Conservation (phyloP, 23 red algal genomes). For the Gracilaria vermiculophylla region DNA sequence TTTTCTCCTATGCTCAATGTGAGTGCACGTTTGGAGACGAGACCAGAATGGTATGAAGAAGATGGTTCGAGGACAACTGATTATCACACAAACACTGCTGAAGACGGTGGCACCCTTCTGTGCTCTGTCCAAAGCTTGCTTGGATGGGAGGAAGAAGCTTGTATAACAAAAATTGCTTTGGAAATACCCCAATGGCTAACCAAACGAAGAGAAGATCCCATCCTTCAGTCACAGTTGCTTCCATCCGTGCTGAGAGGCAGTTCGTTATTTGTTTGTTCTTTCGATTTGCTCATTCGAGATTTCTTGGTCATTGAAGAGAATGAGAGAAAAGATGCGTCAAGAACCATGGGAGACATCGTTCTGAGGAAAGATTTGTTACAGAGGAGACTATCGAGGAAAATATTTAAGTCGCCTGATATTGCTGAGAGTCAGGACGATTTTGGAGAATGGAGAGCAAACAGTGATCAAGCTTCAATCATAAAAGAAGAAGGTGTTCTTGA, state of each 20-base stretch:
- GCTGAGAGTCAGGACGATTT: conserved; percentile 25
- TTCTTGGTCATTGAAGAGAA: not conserved
- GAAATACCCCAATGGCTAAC: conserved; percentile 50
- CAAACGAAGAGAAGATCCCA: conserved; percentile 20
- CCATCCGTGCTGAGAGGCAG: conserved; percentile 25
- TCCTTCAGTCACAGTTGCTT: conserved; percentile 8
- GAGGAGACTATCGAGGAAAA: conserved; percentile 5
- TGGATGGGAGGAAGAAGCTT: not conserved
- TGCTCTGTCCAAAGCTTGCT: conserved; percentile 17
- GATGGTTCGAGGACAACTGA: conserved; percentile 20
- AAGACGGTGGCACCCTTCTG: conserved; percentile 49
- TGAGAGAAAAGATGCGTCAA: not conserved
- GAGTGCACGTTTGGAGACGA: conserved; percentile 47
- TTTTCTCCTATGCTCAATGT: conserved; percentile 23
- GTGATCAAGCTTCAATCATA: not conserved
- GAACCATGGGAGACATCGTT: not conserved
- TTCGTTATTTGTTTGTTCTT: conserved; percentile 29
- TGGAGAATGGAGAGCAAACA: conserved; percentile 22
- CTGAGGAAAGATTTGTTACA: conserved; percentile 1
- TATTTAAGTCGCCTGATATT: not conserved
- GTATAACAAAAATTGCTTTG: conserved; percentile 8
- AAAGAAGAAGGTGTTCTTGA: not conserved
- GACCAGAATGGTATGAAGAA: conserved; percentile 30
- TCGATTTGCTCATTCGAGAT: conserved; percentile 49
- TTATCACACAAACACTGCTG: not conserved